phyloP scores from a whole-genome alignment of 2,329 filamentous ascomycete species.

The Alternaria metachromatica region DNA sequence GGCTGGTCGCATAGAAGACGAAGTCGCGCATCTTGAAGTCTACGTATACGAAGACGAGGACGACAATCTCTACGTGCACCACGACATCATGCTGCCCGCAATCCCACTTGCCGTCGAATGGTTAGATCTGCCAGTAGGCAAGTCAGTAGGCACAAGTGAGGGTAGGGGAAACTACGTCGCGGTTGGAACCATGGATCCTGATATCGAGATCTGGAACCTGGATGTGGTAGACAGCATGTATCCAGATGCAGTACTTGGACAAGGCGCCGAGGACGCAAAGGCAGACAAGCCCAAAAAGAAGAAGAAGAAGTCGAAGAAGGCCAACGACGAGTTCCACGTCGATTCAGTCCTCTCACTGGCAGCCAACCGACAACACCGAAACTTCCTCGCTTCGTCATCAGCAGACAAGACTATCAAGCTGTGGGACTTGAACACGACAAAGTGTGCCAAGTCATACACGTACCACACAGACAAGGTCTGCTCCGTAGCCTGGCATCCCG shows the following conservation, averaged over 20 bases:
- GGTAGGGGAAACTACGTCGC: slow-evolving; percentile 88
- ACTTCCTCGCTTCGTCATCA: slow-evolving; percentile 91
- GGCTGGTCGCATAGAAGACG: slow-evolving; percentile 93
- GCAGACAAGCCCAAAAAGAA: slow-evolving; percentile 75
- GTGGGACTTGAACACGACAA: slow-evolving; percentile 92
- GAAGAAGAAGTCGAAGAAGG: slow-evolving; percentile 87
- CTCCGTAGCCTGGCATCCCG: slow-evolving; percentile 90
- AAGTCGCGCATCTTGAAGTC: slow-evolving; percentile 93
- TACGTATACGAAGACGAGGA: slow-evolving; percentile 96
- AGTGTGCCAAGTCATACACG: slow-evolving; percentile 92
- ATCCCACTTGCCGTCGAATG: slow-evolving; percentile 96
- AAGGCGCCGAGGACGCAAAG: slow-evolving; percentile 59
- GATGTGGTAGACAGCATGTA: slow-evolving; percentile 98
- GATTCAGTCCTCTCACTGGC: slow-evolving; percentile 91
- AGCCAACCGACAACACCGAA: slow-evolving; percentile 91
- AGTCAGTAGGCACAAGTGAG: slow-evolving; percentile 59
- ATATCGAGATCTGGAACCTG: slow-evolving; percentile 98
- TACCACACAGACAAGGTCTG: slow-evolving; percentile 99
- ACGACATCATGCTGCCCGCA: slow-evolving; percentile 98
- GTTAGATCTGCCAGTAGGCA: slow-evolving; percentile 89
- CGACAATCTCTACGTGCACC: slow-evolving; percentile 98
- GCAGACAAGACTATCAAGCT: slow-evolving; percentile 97
- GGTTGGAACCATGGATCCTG: slow-evolving; percentile 95
- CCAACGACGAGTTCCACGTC: slow-evolving; percentile 91
- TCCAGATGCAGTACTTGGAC: slow-evolving; percentile 92